phyloP scores from a whole-genome alignment of 2,329 filamentous ascomycete species.

The Colletotrichum ledebouriae region DNA sequence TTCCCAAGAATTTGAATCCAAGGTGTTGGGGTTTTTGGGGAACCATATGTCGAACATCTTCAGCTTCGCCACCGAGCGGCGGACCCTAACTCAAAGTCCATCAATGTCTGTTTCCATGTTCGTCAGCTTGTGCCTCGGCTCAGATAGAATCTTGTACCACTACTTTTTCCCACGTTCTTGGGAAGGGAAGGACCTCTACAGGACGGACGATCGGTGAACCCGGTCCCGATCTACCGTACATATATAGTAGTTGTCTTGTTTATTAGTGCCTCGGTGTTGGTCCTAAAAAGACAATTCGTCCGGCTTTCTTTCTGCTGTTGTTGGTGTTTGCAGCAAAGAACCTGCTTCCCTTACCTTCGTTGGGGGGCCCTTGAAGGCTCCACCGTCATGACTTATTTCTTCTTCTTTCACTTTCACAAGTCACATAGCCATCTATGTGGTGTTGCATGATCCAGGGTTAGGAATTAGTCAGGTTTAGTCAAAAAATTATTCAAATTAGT shows the following conservation, averaged over 20 bases:
- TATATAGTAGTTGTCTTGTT: neutral
- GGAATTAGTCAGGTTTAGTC: no score
- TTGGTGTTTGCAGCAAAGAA: constrained; percentile 21
- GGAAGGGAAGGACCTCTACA: constrained; percentile 12
- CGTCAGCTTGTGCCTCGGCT: constrained; percentile 31
- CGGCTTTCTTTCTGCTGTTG: constrained; percentile 1
- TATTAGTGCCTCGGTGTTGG: constrained; percentile 22
- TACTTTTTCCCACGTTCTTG: constrained; percentile 22
- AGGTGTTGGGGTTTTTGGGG: no score
- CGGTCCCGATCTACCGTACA: constrained; percentile 32
- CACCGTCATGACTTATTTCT: constrained; percentile 37
- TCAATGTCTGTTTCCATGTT: no score
- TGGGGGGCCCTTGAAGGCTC: constrained; percentile 24
- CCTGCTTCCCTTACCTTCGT: neutral
- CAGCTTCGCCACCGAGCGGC: no score
- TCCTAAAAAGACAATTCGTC: constrained; percentile 14
- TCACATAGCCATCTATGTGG: neutral
- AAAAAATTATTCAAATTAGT: no score
- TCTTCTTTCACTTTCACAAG: constrained; percentile 22
- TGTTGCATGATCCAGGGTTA: no score
- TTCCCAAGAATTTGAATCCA: no score
- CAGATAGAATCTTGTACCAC: neutral
- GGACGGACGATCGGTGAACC: constrained; percentile 32
- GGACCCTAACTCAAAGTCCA: no score
- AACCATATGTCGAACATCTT: no score